phyloP scores from a whole-genome alignment of 495 filamentous ascomycete genomes.

The Penicillium angulare region DNA sequence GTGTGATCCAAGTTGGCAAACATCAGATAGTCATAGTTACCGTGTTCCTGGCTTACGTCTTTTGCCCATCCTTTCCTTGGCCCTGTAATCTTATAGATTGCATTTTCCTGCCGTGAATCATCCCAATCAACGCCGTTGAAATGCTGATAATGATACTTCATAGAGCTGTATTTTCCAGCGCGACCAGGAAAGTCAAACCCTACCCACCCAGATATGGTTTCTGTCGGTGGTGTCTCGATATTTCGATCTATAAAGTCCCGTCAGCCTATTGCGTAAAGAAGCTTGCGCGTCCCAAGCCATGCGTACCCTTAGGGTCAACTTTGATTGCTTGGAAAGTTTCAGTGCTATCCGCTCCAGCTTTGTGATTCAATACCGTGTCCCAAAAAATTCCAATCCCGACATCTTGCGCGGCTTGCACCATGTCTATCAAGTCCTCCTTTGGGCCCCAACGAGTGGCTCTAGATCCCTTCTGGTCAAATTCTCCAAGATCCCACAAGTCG shows the following conservation, averaged over 20 bases:
- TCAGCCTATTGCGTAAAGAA: background rate
- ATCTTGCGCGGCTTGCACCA: constrained; percentile 51
- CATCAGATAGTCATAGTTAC: constrained; percentile 74
- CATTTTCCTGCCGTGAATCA: constrained; percentile 50
- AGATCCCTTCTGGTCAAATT: constrained; percentile 70
- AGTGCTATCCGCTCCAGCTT: constrained; percentile 64
- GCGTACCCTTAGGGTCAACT: constrained; percentile 53
- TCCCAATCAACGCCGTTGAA: constrained; percentile 72
- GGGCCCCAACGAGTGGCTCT: constrained; percentile 68
- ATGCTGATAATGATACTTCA: constrained; percentile 66
- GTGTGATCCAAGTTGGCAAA: constrained; percentile 66
- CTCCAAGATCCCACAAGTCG: constrained; percentile 73
- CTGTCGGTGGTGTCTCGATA: constrained; percentile 49
- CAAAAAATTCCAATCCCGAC: constrained; percentile 60
- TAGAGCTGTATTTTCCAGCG: constrained; percentile 53
- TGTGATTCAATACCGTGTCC: constrained; percentile 77
- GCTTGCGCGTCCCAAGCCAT: background rate
- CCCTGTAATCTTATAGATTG: constrained; percentile 66
- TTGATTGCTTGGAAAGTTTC: constrained; percentile 60
- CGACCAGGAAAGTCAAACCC: constrained; percentile 66
- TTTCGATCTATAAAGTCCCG: constrained; percentile 47
- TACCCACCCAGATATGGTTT: constrained; percentile 67
- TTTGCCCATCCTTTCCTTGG: constrained; percentile 62
- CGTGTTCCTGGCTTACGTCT: constrained; percentile 63
- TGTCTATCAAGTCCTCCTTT: constrained; percentile 56